Percentiles rank a stretch among this genome's conserved stretches.
Conservation (phyloP, 495 filamentous ascomycete species). For the Penicillium canariense region DNA sequence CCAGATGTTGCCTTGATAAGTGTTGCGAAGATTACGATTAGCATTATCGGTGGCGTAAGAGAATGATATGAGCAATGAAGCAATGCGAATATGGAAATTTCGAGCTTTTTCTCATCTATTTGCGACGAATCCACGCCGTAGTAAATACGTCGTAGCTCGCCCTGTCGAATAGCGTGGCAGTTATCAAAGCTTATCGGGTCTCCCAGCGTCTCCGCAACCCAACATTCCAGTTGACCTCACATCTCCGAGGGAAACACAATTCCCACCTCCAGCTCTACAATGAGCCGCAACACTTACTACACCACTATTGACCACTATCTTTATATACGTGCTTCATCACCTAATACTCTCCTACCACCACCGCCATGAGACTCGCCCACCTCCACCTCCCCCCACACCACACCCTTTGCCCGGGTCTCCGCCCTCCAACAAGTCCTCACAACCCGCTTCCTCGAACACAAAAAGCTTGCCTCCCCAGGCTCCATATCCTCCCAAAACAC, state of each 20-base stretch:
- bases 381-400: conserved; percentile 64
- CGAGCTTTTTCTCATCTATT: too few relatives aligned
- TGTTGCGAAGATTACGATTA: neutral
- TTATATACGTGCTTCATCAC: conserved; percentile 1
- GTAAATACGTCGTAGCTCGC: too few relatives aligned
- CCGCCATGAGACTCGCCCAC: conserved; percentile 57
- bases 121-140: neutral
- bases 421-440: conserved; percentile 50
- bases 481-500: conserved; percentile 25
- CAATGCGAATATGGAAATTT: neutral
- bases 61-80: neutral
- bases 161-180: neutral
- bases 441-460: conserved; percentile 44
- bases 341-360: neutral
- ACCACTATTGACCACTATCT: neutral
- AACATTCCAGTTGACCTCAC: conserved; percentile 9
- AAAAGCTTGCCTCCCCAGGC: conserved; percentile 34
- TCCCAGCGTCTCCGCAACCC: conserved; percentile 30
- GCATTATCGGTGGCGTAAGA: neutral
- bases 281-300: neutral
- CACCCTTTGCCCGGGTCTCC: conserved; percentile 48
- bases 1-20: neutral
- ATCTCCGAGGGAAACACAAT: conserved; percentile 22
- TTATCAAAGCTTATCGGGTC: conserved; percentile 24
- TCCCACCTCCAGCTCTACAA: neutral